A percentile compares a stretch with the other conserved stretches of the same genome.
Evolutionary conservation across 78 protist species (phyloP).

Genomic region (Polysphondylium violaceum): DNA sequence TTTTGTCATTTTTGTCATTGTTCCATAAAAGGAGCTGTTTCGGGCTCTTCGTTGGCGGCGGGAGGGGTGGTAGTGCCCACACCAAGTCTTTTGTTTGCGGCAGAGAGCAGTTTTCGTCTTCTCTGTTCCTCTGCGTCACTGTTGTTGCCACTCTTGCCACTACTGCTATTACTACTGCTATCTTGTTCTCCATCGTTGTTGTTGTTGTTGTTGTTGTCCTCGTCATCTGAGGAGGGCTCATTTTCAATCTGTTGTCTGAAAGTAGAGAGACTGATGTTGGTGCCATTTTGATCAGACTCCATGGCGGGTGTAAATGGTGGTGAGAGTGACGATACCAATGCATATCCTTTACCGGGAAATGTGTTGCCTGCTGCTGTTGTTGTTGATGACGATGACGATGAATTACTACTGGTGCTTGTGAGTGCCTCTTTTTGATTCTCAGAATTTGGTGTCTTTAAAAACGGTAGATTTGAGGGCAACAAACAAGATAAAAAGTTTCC

Average conservation of each 20-base stretch:
- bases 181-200: no score
- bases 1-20: no score
- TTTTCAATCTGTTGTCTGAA: not conserved
- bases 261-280: not conserved
- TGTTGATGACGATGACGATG: not conserved
- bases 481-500: slow-evolving; percentile 50
- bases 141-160: not conserved
- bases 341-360: slow-evolving; percentile 26
- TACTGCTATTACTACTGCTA: not conserved
- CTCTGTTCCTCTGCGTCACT: not conserved
- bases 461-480: not conserved
- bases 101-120: not conserved
- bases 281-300: not conserved
- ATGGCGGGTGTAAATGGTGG: not conserved
- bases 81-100: slow-evolving; percentile 25
- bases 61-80: no score
- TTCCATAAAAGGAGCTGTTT: no score
- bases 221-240: no score
- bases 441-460: slow-evolving; percentile 4
- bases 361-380: not conserved
- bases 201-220: no score
- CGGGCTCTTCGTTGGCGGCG: no score
- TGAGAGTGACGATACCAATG: not conserved
- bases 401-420: not conserved
- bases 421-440: not conserved